These are phyloP conservation scores for Mentha longifolia DNA, from an alignment of 257 asterid genomes.

Conservation along the genomic window DNA sequence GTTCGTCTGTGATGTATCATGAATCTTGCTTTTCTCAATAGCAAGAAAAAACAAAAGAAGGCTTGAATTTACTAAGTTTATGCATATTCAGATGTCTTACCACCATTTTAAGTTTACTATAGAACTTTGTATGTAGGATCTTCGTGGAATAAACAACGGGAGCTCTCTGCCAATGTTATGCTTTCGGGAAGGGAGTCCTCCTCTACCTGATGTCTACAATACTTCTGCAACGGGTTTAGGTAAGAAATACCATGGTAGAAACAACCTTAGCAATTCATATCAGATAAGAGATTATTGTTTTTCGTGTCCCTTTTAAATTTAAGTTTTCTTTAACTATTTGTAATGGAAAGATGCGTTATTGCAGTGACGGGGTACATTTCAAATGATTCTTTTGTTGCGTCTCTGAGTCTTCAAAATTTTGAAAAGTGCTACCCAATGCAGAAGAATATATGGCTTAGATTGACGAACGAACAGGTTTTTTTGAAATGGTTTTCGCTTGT, in stretches of 20 bases:
- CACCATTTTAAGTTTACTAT: conserved; percentile 19
- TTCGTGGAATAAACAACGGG: conserved; percentile 43
- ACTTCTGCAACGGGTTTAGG: conserved; percentile 73
- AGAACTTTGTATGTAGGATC: conserved; percentile 51
- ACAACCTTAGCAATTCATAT: neutral
- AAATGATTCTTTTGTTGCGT: conserved; percentile 64
- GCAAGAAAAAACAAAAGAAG: too few relatives aligned
- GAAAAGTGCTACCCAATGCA: conserved; percentile 96
- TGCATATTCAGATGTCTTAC: neutral
- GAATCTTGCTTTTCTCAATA: neutral
- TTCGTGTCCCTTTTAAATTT: neutral
- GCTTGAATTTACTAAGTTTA: neutral
- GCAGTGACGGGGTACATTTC: conserved; percentile 64
- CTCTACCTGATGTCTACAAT: conserved; percentile 86
- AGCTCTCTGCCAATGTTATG: conserved; percentile 78
- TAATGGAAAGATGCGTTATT: conserved; percentile 34
- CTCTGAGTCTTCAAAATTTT: conserved; percentile 58
- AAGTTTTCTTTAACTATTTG: neutral
- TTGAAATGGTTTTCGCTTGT: conserved; percentile 12
- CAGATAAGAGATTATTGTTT: neutral
- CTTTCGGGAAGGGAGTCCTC: conserved; percentile 94
- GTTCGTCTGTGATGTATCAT: neutral
- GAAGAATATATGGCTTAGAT: conserved; percentile 59
- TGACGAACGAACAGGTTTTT: conserved; percentile 86
- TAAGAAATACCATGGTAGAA: conserved; percentile 32